These are phyloP conservation scores for Penicillium sp. DNA, from an alignment of 2,329 filamentous ascomycete species.

Conservation along the genomic window DNA sequence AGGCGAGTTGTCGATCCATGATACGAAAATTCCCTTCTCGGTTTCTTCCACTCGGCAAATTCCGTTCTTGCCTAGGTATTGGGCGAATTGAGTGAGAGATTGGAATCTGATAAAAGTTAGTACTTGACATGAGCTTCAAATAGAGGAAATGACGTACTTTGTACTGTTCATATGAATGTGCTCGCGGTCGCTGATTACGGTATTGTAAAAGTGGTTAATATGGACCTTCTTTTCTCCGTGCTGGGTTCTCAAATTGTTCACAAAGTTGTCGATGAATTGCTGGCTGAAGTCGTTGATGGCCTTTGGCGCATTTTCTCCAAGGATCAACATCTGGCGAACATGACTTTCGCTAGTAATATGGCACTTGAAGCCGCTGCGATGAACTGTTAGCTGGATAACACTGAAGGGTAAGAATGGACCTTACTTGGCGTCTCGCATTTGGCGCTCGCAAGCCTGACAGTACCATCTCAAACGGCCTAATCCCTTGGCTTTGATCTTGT, in stretches of 20 bases:
- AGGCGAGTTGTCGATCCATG: conserved; percentile 89
- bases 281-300: conserved; percentile 66
- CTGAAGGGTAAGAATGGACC: not conserved
- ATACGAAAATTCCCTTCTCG: conserved; percentile 77
- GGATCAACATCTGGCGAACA: conserved; percentile 82
- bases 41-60: conserved; percentile 89
- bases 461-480: conserved; percentile 86
- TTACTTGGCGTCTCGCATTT: conserved; percentile 76
- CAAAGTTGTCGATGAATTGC: conserved; percentile 79
- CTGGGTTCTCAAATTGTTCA: conserved; percentile 72
- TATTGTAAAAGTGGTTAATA: conserved; percentile 92
- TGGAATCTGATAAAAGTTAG: conserved; percentile 27
- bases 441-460: conserved; percentile 70
- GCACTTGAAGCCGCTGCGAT: conserved; percentile 67
- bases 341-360: conserved; percentile 84
- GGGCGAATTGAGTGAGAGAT: conserved; percentile 85
- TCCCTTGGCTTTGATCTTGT: conserved; percentile 77
- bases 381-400: not conserved
- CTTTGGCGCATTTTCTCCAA: conserved; percentile 77
- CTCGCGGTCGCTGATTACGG: conserved; percentile 83
- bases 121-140: not conserved
- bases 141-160: not conserved
- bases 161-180: conserved; percentile 5
- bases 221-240: conserved; percentile 90
- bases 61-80: conserved; percentile 80